Conservation (phyloP, 345 rosid genomes). For the Eucalyptus pumila region DNA sequence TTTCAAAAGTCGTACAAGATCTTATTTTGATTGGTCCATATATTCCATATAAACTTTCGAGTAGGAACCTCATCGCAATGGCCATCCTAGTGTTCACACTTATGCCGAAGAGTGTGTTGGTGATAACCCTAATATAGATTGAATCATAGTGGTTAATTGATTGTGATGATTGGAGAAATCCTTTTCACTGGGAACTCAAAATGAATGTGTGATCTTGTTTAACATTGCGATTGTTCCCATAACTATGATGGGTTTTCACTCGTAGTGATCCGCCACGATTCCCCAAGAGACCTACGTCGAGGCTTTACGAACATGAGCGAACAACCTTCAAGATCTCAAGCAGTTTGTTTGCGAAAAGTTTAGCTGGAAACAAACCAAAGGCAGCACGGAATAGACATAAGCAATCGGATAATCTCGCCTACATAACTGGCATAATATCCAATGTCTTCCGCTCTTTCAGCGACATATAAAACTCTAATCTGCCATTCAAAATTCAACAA, state of each 20-base stretch:
- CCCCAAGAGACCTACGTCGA: constrained; percentile 74
- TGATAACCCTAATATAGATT: constrained; percentile 49
- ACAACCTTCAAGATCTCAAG: constrained; percentile 32
- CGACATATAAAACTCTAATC: constrained; percentile 60
- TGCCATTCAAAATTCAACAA: constrained; percentile 3
- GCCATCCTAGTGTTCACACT: constrained; percentile 90
- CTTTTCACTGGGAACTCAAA: not conserved
- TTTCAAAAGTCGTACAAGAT: no score
- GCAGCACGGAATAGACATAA: not conserved
- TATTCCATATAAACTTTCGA: no score
- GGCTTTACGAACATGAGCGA: constrained; percentile 73
- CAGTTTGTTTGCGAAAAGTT: not conserved
- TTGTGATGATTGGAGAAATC: not conserved
- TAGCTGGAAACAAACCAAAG: not conserved
- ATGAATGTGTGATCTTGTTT: not conserved
- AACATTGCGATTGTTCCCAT: constrained; percentile 58
- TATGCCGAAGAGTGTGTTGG: constrained; percentile 77
- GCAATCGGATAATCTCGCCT: constrained; percentile 28
- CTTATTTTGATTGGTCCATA: no score
- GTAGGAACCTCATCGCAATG: not conserved
- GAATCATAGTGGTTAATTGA: not conserved
- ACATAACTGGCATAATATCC: constrained; percentile 72
- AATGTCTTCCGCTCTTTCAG: constrained; percentile 68
- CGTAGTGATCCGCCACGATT: constrained; percentile 63
- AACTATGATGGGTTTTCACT: constrained; percentile 73